Evolutionary conservation across 495 filamentous ascomycete species (phyloP), one percentile per base, ranked within the genome.

Genomic region (Neurospora terricola): DNA sequence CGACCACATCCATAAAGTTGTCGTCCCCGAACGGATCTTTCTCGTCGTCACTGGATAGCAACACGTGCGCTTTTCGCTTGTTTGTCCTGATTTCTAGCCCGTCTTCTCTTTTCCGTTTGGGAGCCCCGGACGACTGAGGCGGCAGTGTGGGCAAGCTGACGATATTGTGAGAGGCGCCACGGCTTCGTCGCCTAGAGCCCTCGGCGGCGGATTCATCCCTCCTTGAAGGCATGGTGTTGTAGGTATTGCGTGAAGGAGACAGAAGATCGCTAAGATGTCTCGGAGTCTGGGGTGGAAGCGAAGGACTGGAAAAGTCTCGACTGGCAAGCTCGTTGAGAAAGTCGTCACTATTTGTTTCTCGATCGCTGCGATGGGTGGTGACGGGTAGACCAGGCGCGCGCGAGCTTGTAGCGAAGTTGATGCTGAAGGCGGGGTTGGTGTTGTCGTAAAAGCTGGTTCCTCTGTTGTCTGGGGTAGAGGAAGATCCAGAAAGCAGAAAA

Each of bases 241-340:
- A 70, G 8, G 2, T 23, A 21, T 39, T 45, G 38, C 69, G 5
- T 12, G 38, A 71, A 39, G 16, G 45, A 30, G 54, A 66, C 2
- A 66, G 54, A 30, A 34, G 54, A 36, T 66, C 14, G 54, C 54
- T 8, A 0, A 66, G 54, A 36, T 66, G 27, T 66, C 27, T 59
- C 71, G 69, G 76, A 70, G 38, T 74, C 68, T 36, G 75, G 43
- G 70, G 72, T 21, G 62, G 73, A 69, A 76, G 75, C 30, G 79
- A 84, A 30, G 82, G 82, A 36, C 80, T 83, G 36, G 81, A 82
- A 69, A 83, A 84, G 37, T 82, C 72, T 45, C 73, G 74, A 68
- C 73, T 73, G 37, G 70, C 78, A 7, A 84, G 73, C 38, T 77
- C 42, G 69, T 76, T 38, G 5, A 81, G 45, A 62, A 75, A 81